Evolutionary conservation across 345 rosid genomes (phyloP), one percentile per base, ranked within the genome.

Genomic region (Lepidium aucheri): DNA sequence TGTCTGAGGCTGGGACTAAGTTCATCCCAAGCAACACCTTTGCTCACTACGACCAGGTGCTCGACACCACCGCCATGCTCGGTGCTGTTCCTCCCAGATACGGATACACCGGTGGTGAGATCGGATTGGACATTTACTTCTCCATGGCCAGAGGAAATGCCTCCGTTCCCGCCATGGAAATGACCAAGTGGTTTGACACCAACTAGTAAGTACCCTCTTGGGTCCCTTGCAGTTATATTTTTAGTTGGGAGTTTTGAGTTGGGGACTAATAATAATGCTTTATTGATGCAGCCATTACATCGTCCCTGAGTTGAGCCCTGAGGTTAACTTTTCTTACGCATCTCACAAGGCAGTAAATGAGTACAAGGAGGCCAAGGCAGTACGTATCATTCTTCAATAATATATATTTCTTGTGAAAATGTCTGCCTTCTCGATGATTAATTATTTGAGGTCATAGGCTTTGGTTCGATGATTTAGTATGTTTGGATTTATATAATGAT

Each of bases 181-280:
- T 94, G 99, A 94, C 97, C 77, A 94, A 94, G 89, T 94, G 99
- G 99, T 90, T 94, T 41, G 99, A 94, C 84, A 94, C 99, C 84
- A 94, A 94, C 90, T 93, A 93, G 98, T 93, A 81, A 86, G 98
- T 93, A 0, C 22, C 44, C 38, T 43, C 36, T 41, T 28, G 15
- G 40, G 8, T 5, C 1, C 9, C 8, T 62, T 64, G 33, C 4
- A 5, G 9, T 40, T 55, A 11, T 16, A 22, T 61, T 61, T n/a
- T 11, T 42, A 5, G 20, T 26, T 43, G 16, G 20, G 14, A 0
- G 16, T 54, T 40, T 38, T 11, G 28, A 53, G 53, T 30, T 63
- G 7, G 62, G 3, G 35, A 54, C 40, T 67, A 55, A 66, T 59
- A 3, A 1, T 42, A 1, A 43, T 39, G 0, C 36, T 53, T 65